phyloP scores from a whole-genome alignment of 305 asterid genomes.

The Fraxinus baroniana region DNA sequence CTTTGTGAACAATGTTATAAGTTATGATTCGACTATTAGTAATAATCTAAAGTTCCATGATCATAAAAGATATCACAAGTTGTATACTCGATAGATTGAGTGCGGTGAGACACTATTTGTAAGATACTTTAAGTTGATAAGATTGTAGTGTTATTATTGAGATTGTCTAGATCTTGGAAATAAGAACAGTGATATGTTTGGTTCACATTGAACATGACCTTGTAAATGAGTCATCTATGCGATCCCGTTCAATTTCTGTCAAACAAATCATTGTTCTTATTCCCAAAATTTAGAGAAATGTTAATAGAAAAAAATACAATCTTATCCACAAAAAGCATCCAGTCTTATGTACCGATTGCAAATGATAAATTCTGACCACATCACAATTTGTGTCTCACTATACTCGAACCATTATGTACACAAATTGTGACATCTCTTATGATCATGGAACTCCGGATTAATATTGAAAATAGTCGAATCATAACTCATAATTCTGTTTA shows the following conservation, averaged over 20 bases:
- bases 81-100: too few species aligned
- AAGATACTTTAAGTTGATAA: too few species aligned
- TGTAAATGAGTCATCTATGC: not conserved
- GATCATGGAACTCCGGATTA: not conserved
- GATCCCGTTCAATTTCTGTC: not conserved
- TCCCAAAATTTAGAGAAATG: not conserved
- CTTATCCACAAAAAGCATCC: not conserved
- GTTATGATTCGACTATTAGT: too few species aligned
- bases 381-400: not conserved
- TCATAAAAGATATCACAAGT: too few species aligned
- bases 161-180: too few species aligned
- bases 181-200: too few species aligned
- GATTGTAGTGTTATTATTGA: too few species aligned
- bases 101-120: too few species aligned
- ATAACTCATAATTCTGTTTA: not conserved
- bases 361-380: not conserved
- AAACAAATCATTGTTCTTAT: not conserved
- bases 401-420: not conserved
- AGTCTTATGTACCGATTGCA: not conserved
- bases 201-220: too few species aligned
- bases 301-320: too few species aligned
- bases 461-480: not conserved
- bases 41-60: too few species aligned
- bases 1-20: too few species aligned
- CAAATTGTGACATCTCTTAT: not conserved